Evolutionary conservation across 2,329 filamentous ascomycete species (phyloP).

Genomic region (Graphiopsis chlorocephala): DNA sequence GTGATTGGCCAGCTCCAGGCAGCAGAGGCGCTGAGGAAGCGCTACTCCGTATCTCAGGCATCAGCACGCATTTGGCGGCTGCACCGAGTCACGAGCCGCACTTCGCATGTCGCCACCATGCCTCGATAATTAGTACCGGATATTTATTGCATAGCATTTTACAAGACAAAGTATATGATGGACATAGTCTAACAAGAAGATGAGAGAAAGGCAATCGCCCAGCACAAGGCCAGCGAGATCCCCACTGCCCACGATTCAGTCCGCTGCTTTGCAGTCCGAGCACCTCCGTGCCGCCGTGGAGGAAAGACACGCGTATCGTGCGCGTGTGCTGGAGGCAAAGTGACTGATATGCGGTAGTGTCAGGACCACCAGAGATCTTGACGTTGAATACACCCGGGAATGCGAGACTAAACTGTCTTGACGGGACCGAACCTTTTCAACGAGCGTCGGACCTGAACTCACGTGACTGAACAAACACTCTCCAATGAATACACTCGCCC

Average conservation of each 20-base stretch:
- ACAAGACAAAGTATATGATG: background rate
- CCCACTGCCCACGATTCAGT: background rate
- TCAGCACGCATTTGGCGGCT: background rate
- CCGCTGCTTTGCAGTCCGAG: background rate
- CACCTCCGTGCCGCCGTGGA: background rate
- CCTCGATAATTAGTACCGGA: background rate
- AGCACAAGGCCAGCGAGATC: background rate
- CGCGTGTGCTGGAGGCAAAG: background rate
- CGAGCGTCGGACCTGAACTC: background rate
- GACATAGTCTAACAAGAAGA: no score
- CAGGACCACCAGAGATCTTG: background rate
- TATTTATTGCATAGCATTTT: background rate
- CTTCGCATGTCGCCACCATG: background rate
- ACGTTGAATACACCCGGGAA: background rate
- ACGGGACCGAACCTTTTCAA: background rate
- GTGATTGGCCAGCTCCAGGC: slow-evolving; percentile 3
- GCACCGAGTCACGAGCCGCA: background rate
- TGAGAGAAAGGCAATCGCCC: background rate
- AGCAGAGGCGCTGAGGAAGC: background rate
- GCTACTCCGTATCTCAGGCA: background rate
- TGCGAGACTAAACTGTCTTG: background rate
- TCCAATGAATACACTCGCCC: background rate
- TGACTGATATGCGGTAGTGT: background rate
- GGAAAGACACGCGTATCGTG: background rate
- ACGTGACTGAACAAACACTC: background rate